phyloP scores from a whole-genome alignment of 495 filamentous ascomycete species.

The Bathelium albidoporum region DNA sequence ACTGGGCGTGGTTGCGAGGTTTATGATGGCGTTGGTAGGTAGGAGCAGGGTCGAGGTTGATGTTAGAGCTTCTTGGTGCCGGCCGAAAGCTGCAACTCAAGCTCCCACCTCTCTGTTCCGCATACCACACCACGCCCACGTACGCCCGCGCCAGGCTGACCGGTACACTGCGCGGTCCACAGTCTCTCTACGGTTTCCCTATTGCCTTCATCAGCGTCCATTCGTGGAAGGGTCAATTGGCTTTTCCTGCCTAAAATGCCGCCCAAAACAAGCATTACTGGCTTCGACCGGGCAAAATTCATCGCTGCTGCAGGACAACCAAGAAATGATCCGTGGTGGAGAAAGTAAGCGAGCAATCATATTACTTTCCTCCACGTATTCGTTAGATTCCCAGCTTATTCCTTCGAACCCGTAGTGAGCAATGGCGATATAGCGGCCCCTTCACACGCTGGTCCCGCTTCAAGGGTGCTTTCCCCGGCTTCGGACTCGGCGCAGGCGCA shows the following conservation, averaged over 20 bases:
- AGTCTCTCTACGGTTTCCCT: not conserved
- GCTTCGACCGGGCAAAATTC: slow-evolving; percentile 70
- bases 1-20: too few relatives aligned
- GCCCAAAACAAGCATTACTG: slow-evolving; percentile 58
- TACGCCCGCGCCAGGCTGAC: not conserved
- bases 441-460: slow-evolving; percentile 87
- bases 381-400: not conserved
- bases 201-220: not conserved
- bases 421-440: slow-evolving; percentile 85
- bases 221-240: not conserved
- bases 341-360: slow-evolving; percentile 61
- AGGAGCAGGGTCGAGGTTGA: not conserved
- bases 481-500: slow-evolving; percentile 83
- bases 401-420: slow-evolving; percentile 50
- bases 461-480: slow-evolving; percentile 70
- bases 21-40: too few relatives aligned
- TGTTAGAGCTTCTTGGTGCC: not conserved
- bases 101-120: not conserved
- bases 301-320: slow-evolving; percentile 53
- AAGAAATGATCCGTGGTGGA: slow-evolving; percentile 79
- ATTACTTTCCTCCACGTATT: not conserved
- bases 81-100: not conserved
- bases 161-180: not conserved
- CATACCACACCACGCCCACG: not conserved
- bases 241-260: slow-evolving; percentile 34